Evolutionary conservation across 2,329 filamentous ascomycete genomes (phyloP).

Genomic region (Colletotrichum karsti): DNA sequence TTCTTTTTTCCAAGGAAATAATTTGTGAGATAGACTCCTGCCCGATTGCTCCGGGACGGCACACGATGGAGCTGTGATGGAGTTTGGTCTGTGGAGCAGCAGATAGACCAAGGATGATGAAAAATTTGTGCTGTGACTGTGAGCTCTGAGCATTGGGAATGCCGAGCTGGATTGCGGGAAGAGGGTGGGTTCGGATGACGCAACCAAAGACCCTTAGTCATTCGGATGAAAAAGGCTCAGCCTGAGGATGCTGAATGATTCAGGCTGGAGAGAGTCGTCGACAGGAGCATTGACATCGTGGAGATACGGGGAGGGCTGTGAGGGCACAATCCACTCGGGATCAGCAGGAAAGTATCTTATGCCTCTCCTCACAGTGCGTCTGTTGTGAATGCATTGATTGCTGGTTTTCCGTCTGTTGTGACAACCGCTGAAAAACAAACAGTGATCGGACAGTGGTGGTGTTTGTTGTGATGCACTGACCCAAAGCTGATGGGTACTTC

Average conservation of each 20-base stretch:
- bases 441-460: neutral
- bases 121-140: neutral
- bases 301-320: neutral
- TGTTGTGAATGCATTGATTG: neutral
- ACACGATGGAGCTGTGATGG: neutral
- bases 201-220: neutral
- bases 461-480: constrained; percentile 24
- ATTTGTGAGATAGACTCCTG: neutral
- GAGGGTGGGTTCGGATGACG: constrained; percentile 1
- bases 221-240: neutral
- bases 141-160: no score
- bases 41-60: neutral
- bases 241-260: neutral
- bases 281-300: neutral
- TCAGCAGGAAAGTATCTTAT: neutral
- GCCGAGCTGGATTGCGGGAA: neutral
- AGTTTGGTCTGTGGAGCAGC: neutral
- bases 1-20: neutral
- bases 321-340: neutral
- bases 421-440: constrained; percentile 9
- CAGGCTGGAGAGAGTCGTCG: neutral
- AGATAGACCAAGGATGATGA: neutral
- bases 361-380: neutral
- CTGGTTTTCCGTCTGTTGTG: neutral
- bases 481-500: neutral